Conservation (phyloP, 257 asterid genomes). For the Handroanthus guayacan region DNA sequence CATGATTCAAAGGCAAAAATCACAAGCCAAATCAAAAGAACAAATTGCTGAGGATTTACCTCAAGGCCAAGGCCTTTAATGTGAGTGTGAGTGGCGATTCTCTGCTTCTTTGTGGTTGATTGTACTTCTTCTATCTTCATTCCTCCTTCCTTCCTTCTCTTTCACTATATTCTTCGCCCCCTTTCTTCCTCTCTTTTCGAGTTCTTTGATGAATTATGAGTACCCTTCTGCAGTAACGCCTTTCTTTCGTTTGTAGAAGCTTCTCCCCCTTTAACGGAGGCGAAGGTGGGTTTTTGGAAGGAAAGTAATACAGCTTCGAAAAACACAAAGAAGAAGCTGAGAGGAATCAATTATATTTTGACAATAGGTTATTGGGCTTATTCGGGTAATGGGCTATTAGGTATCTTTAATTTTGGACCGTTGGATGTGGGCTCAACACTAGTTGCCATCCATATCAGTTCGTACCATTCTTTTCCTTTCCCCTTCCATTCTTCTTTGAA, state of each 20-base stretch:
- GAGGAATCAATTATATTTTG: background rate
- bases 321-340: background rate
- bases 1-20: background rate
- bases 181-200: background rate
- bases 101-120: constrained; percentile 60
- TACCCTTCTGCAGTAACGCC: background rate
- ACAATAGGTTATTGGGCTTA: constrained; percentile 18
- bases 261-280: constrained; percentile 30
- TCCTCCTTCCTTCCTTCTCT: background rate
- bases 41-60: constrained; percentile 28
- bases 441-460: background rate
- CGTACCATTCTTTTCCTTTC: background rate
- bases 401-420: background rate
- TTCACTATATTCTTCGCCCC: background rate
- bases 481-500: background rate
- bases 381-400: background rate
- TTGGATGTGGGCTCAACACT: background rate
- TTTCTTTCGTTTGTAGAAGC: constrained; percentile 2
- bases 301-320: background rate
- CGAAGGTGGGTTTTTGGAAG: constrained; percentile 14
- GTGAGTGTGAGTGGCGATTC: constrained; percentile 65
- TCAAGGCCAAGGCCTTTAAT: constrained; percentile 69
- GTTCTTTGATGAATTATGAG: background rate
- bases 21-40: background rate
- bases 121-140: constrained; percentile 69